Evolutionary conservation across 371 early-diverging fungal species (phyloP), one percentile per base, ranked within the genome.

Genomic region (Apophysomyces trapeziformis): DNA sequence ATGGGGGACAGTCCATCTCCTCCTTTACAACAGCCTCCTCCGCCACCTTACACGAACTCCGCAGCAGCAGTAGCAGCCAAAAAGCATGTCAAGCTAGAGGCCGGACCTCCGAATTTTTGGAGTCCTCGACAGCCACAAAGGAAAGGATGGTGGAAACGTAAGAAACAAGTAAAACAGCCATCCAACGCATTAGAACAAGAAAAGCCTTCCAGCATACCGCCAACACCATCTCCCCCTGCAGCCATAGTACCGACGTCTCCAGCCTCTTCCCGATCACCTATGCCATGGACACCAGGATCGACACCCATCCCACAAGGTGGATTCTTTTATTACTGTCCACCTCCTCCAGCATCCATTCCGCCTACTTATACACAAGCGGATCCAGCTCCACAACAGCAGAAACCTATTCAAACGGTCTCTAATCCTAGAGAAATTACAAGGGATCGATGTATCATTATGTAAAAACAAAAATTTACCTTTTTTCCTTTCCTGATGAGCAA

Each of bases 71-170:
- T 26, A 26, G 32, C 32, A 50, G 21, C 16, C 5, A n/a, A 16
- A 50, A 50, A 50, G 8, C n/a, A 50, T 26, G 32, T 26, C 32
- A 21, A 21, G 21, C 11, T 21, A 21, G 9, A 21, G n/a, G 54
- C 54, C 16, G 54, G 54, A 1, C 54, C 54, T 21, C 54, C 54
- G 6, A 50, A 21, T 21, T 50, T 50, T 9, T 50, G 54, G 54
- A 21, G 54, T 50, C 54, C 54, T 50, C n/a, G 54, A 9, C 54
- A 50, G 21, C 54, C 54, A n/a, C n/a, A 26, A 7, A 50, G 21
- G 11, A 50, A 50, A 11, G 54, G 54, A 16, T 50, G 54, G 54
- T 50, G 54, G 54, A 50, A 50, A 50, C 54, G n/a, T 21, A 50
- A 21, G 5, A 50, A 50, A 21, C 21, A 9, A 6, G 7, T 26